Base-by-base conservation (phyloP, 768 basidiomycete species). In the Trametes meyenii region DNA sequence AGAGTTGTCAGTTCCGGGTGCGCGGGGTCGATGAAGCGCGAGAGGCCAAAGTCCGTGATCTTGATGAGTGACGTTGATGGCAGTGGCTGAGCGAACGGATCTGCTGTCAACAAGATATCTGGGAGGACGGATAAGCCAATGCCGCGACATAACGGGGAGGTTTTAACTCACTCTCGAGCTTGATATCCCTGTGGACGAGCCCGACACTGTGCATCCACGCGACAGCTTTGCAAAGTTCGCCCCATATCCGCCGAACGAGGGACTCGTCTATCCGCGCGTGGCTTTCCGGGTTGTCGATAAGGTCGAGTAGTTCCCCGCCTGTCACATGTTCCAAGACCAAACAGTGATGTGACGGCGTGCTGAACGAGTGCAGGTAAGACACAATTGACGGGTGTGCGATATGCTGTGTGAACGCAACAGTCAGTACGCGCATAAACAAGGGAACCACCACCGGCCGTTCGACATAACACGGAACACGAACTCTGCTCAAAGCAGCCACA, bases 141-240 rank as follows among this genome's bases (percentile, higher is more conserved):
- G 16, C 35, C 16, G 24, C 21, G 11, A 33, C 2, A 29, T 4
- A n/a, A 33, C 16, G 50, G 35, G 17, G n/a, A 17, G 24, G 10
- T 19, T 19, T 4, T 50, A 7, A 76, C 84, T 49, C 60, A 87
- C 86, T 88, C 73, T 89, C 87, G n/a, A 89, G 85, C 76, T 96
- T 96, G 76, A 96, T 86, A 74, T 96, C 94, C 3, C 94, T 82
- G 73, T 96, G 94, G 1, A 96, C 93, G 42, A 95, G 80, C 1
- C 87, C 87, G 14, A 90, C 89, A 40, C 83, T 79, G 69, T 96
- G 94, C 84, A 96, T 87, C 91, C 92, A 96, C 5, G 84, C 86
- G 0, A 95, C 88, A 6, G 88, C 93, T 38, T 82, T 81, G 60
- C 83, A 85, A 3, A 96, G 78, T 73, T 95, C 94, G 36, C 79